Evolutionary conservation across 2,329 filamentous ascomycete genomes (phyloP).

Genomic region (Colletotrichum lentis): DNA sequence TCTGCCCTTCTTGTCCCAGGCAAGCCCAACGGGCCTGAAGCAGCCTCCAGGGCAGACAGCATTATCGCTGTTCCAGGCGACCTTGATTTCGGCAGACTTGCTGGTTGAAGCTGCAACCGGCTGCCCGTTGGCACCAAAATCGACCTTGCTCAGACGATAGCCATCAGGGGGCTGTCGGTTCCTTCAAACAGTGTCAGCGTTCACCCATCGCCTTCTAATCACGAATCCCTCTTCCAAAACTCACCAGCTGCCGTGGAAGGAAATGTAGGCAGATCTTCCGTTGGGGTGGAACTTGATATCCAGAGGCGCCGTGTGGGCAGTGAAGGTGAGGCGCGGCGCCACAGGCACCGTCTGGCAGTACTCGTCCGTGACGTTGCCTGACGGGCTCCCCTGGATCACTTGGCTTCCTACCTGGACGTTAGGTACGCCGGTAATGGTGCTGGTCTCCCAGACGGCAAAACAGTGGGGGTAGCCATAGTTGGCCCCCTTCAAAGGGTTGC

Average conservation of each 20-base stretch:
- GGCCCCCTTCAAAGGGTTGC: conserved; percentile 48
- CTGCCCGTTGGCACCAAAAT: conserved; percentile 47
- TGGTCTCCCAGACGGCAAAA: conserved; percentile 67
- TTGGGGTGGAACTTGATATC: conserved; percentile 72
- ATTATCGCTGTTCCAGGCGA: conserved; percentile 60
- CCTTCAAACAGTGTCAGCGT: conserved; percentile 38
- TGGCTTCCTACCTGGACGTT: conserved; percentile 58
- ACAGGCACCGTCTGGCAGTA: conserved; percentile 52
- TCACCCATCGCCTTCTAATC: neutral
- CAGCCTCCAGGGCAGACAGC: conserved; percentile 63
- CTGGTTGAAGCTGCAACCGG: conserved; percentile 48
- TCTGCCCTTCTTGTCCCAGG: conserved; percentile 59
- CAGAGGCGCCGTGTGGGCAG: conserved; percentile 74
- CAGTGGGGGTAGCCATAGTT: conserved; percentile 50
- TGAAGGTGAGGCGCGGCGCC: conserved; percentile 64
- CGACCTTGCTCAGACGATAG: conserved; percentile 51
- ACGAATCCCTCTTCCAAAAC: conserved; percentile 36
- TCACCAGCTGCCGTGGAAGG: conserved; percentile 78
- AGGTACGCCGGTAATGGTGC: conserved; percentile 52
- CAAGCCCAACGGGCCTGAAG: conserved; percentile 70
- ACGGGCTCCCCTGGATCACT: conserved; percentile 53
- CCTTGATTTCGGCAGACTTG: conserved; percentile 53
- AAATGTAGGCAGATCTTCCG: conserved; percentile 68
- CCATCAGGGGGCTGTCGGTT: conserved; percentile 48
- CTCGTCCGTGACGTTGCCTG: conserved; percentile 36